Evolutionary conservation across 805 yeast species (phyloP).

Genomic region (Cephaloascus fragrans): DNA sequence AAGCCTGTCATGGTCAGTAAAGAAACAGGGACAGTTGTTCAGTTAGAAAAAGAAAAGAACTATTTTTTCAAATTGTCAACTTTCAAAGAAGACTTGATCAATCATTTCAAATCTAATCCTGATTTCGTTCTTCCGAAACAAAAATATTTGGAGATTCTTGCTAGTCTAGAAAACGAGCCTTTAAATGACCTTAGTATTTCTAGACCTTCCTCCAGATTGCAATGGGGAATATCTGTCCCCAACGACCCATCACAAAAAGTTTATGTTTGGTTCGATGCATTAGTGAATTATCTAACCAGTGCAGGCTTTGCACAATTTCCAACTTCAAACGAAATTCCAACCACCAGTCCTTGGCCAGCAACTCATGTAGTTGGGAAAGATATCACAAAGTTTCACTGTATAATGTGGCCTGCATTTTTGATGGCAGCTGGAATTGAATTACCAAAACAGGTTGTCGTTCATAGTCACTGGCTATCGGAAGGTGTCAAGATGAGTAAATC

Average conservation of each 20-base stretch:
- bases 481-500: conserved; percentile 94
- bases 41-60: conserved; percentile 69
- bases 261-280: conserved; percentile 96
- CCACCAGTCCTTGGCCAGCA: conserved; percentile 46
- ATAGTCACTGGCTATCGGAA: conserved; percentile 87
- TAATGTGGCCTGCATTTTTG: conserved; percentile 90
- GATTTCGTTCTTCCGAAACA: conserved; percentile 57
- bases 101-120: conserved; percentile 36
- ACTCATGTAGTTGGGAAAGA: conserved; percentile 90
- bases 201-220: conserved; percentile 64
- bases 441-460: conserved; percentile 75
- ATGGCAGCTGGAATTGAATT: conserved; percentile 69
- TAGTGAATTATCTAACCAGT: conserved; percentile 74
- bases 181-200: conserved; percentile 77
- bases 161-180: conserved; percentile 39
- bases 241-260: conserved; percentile 66
- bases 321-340: background rate
- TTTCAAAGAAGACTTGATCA: conserved; percentile 47
- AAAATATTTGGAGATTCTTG: conserved; percentile 43
- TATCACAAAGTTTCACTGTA: conserved; percentile 77
- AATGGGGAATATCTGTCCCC: conserved; percentile 92
- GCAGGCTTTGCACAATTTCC: conserved; percentile 34
- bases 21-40: conserved; percentile 73
- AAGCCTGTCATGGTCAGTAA: conserved; percentile 31
- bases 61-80: conserved; percentile 71